These are phyloP conservation scores for Phylloporus sp. DNA, from an alignment of 1,284 basidiomycete genomes.

Conservation along the genomic window DNA sequence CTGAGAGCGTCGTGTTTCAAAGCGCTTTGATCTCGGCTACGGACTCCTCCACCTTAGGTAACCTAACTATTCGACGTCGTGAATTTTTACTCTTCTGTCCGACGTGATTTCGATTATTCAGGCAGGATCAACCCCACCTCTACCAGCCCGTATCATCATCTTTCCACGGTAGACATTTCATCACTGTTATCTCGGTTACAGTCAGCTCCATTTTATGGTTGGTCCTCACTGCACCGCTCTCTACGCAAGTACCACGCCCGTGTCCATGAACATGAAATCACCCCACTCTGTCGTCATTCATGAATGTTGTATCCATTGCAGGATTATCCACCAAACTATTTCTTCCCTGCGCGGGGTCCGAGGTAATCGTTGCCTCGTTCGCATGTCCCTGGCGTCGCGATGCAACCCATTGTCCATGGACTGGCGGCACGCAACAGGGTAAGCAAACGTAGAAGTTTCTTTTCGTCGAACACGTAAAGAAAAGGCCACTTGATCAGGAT, in stretches of 20 bases:
- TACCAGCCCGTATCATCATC: slow-evolving; percentile 16
- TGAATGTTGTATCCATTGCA: not conserved
- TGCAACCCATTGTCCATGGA: slow-evolving; percentile 30
- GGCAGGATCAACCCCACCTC: slow-evolving; percentile 11
- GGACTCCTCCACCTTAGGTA: not conserved
- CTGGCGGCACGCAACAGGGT: slow-evolving; percentile 32
- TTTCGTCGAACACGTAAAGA: slow-evolving; percentile 25
- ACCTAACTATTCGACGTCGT: not conserved
- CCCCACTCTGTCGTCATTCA: slow-evolving; percentile 36
- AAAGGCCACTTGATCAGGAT: not conserved
- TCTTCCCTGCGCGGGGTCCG: slow-evolving; percentile 40
- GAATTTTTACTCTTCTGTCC: not conserved
- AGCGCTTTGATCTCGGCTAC: not conserved
- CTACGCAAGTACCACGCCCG: slow-evolving; percentile 18
- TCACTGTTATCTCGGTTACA: not conserved
- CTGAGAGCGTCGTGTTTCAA: no score
- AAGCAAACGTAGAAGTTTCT: not conserved
- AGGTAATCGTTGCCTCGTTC: slow-evolving; percentile 33
- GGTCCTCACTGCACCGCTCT: not conserved
- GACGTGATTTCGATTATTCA: not conserved
- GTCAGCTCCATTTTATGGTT: not conserved
- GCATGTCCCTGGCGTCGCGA: slow-evolving; percentile 38
- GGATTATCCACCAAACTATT: no score
- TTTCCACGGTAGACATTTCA: not conserved
- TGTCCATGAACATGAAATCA: slow-evolving; percentile 28